Conservation (phyloP, 805 yeast genomes). For the Pichia insulana region DNA sequence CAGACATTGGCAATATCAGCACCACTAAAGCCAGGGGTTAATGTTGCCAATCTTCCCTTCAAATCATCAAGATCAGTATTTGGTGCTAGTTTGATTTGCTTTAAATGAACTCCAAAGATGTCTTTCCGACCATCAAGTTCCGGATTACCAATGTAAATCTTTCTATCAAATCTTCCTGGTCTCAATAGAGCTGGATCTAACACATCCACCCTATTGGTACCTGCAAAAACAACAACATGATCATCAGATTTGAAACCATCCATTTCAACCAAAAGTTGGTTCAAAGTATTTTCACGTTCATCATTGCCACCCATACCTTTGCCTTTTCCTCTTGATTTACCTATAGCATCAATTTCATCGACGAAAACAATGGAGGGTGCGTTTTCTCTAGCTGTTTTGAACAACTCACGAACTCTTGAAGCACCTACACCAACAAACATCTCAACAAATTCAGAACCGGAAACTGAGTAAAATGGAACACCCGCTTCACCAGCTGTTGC, state of each 20-base stretch:
- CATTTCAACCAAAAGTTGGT: conserved; percentile 90
- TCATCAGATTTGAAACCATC: conserved; percentile 86
- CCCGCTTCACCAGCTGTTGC: conserved; percentile 98
- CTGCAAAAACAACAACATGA: conserved; percentile 89
- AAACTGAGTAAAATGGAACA: conserved; percentile 84
- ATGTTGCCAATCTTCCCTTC: conserved; percentile 78
- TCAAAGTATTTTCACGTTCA: conserved; percentile 87
- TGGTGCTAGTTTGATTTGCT: conserved; percentile 43
- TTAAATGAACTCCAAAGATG: conserved; percentile 73
- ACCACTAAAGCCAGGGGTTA: conserved; percentile 94
- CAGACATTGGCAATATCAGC: conserved; percentile 94
- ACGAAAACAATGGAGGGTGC: conserved; percentile 88
- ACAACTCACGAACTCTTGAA: conserved; percentile 84
- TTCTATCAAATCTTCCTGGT: conserved; percentile 94
- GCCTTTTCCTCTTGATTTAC: conserved; percentile 67
- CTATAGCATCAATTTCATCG: conserved; percentile 95
- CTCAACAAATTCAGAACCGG: conserved; percentile 94
- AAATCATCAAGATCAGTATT: conserved; percentile 45
- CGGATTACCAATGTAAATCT: conserved; percentile 77
- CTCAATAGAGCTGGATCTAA: conserved; percentile 83
- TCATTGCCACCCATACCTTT: conserved; percentile 80
- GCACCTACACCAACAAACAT: conserved; percentile 98
- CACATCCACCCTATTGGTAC: conserved; percentile 89
- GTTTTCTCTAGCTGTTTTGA: conserved; percentile 79
- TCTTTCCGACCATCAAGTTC: conserved; percentile 85